Percentiles rank a stretch among this genome's conserved stretches.
Conservation (phyloP, 371 early-diverging fungal genomes). For the Lichtheimia ramosa region DNA sequence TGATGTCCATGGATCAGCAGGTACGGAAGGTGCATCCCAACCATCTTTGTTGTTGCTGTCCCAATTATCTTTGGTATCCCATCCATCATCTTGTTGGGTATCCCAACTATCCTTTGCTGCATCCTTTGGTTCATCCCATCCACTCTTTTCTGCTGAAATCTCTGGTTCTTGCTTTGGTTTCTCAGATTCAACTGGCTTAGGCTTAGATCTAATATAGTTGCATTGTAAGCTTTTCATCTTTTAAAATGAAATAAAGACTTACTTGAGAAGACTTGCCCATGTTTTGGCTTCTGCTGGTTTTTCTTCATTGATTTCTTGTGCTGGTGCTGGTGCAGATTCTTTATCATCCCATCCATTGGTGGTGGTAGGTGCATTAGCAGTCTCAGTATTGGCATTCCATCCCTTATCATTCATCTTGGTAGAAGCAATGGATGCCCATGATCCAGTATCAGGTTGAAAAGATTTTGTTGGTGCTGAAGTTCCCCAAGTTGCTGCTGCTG, state of each 20-base stretch:
- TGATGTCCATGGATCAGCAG: neutral
- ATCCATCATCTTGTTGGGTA: neutral
- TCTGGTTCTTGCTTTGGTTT: conserved; percentile 5
- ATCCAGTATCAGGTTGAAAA: conserved; percentile 20
- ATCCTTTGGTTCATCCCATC: neutral
- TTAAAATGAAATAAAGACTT: conserved; percentile 2
- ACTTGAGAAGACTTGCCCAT: conserved; percentile 84
- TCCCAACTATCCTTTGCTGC: conserved; percentile 9
- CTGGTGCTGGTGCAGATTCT: conserved; percentile 7
- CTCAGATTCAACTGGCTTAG: conserved; percentile 4
- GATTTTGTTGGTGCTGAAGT: conserved; percentile 13
- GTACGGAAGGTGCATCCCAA: neutral
- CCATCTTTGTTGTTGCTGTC: neutral
- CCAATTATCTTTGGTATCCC: neutral
- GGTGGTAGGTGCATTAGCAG: conserved; percentile 3
- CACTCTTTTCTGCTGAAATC: neutral
- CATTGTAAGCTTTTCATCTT: neutral
- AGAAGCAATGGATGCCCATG: conserved; percentile 48
- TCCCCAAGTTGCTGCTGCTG: conserved; percentile 20
- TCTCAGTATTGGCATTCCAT: conserved; percentile 18
- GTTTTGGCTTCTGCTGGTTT: conserved; percentile 46
- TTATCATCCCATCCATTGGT: conserved; percentile 7
- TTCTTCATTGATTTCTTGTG: conserved; percentile 12
- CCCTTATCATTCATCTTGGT: conserved; percentile 13
- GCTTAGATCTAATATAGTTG: conserved; percentile 6